phyloP scores from a whole-genome alignment of 1,284 basidiomycete species.

The Irpex sp. region DNA sequence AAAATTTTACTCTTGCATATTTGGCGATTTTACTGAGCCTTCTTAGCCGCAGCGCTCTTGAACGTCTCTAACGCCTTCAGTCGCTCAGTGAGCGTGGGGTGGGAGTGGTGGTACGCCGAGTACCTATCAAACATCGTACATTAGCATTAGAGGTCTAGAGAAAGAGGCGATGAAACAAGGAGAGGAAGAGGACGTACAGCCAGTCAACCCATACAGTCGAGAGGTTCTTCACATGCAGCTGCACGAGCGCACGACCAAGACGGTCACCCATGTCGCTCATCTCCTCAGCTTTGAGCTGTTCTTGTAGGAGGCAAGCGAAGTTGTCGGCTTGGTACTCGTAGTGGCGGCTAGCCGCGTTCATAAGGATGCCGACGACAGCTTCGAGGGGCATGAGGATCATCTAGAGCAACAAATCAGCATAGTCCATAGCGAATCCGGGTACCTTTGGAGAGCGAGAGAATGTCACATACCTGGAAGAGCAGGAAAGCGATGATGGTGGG shows the following conservation, averaged over 20 bases:
- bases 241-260: slow-evolving; percentile 74
- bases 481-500: slow-evolving; percentile 90
- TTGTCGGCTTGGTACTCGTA: slow-evolving; percentile 92
- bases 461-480: slow-evolving; percentile 64
- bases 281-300: slow-evolving; percentile 37
- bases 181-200: slow-evolving; percentile 51
- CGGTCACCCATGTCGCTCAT: slow-evolving; percentile 79
- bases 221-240: slow-evolving; percentile 87
- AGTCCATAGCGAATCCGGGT: neutral
- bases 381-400: slow-evolving; percentile 85
- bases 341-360: slow-evolving; percentile 79
- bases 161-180: neutral
- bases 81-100: slow-evolving; percentile 87
- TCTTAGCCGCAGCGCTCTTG: slow-evolving; percentile 27
- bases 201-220: slow-evolving; percentile 90
- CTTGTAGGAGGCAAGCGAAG: slow-evolving; percentile 71
- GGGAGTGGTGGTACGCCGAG: slow-evolving; percentile 90
- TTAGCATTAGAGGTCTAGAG: neutral
- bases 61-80: slow-evolving; percentile 74
- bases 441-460: neutral
- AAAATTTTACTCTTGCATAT: neutral
- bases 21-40: slow-evolving; percentile 23
- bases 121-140: slow-evolving; percentile 43
- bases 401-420: slow-evolving; percentile 29
- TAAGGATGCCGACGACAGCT: slow-evolving; percentile 68